Evolutionary conservation across 2,329 filamentous ascomycete species (phyloP), one percentile per base, ranked within the genome.

Genomic region (Huntiella moniliformis): DNA sequence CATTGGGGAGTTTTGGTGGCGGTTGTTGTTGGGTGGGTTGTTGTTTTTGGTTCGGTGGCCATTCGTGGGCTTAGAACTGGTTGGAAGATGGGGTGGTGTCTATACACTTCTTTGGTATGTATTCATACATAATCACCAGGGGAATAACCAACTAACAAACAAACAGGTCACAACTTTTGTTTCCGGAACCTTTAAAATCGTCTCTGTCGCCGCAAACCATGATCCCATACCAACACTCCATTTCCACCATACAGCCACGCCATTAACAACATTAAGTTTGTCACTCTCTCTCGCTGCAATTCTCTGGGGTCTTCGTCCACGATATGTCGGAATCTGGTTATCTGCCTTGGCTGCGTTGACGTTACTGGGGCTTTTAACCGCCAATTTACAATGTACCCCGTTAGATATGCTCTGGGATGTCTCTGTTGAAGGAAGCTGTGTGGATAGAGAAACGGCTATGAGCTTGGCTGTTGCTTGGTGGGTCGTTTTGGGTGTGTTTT

Each of bases 371-470:
- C 53, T 54, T 10, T 46, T 63, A 34, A 56, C 58, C 15, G 55
- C 56, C 5, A 57, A 61, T 46, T 51, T 63, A 16, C 59, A 61
- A 47, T 64, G 62, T 48, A 56, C 56, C 3, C 62, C 62, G 35
- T 51, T 63, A 34, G 56, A 58, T 46, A 61, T 58, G 52, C 51
- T 63, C 3, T 64, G 62, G 62, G 53, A 58, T 10, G 52, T 56
- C 1, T 37, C 41, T 1, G 54, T 56, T 5, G 45, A 49, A 0
- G 62, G 60, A 0, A 35, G 46, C 17, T 64, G 61, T 49, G 60
- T 59, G 54, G 53, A 56, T 1, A 32, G 17, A 8, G 13, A 38
- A 52, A 56, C 4, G 52, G 46, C n/a, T 53, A 58, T 4, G 58
- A 58, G 50, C 7, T 28, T 28, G 22, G 22, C 22, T 6, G 22